Base-by-base conservation (phyloP, 345 rosid genomes). In the Luvunga scandens region DNA sequence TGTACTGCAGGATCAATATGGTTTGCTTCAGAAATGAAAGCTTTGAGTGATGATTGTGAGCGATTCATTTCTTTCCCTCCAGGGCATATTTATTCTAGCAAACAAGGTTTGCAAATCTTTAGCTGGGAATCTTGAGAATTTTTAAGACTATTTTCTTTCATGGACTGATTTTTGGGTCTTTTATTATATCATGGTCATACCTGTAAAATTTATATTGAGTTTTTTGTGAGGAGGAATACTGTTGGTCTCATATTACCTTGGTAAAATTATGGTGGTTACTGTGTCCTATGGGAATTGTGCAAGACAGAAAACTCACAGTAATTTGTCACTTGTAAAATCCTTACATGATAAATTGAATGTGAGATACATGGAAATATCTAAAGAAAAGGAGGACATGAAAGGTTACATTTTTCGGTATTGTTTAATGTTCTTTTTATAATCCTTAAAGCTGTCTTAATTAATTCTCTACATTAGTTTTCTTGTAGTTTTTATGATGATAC, bases 21-120 rank as follows among this genome's bases (percentile, higher is more conserved):
- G 97, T 93, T 93, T 88, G 95, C 97, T 83, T 93, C 97, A 22
- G 97, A 93, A 87, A 93, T 93, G 97, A 93, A 93, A 88, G 97
- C 97, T 71, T 84, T 93, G 79, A 88, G 92, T 80, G 97, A 93
- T 77, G 97, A 91, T 72, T 93, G 97, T 86, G 95, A 91, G 77
- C 88, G 79, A 81, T 93, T 93, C 84, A 86, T 89, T 66, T 83
- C 88, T 77, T 90, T 93, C 72, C 93, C 86, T 9, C 95, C 97
- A 4, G 93, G 95, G 55, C 94, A 93, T 76, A 82, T 91, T 76
- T 93, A 91, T 80, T 93, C 97, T n/a, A 93, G 97, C 88, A 93
- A 91, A 84, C 86, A 88, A 93, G 97, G 97, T 93, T 83, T 30
- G 90, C 42, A 61, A 57, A 57, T 62, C 66, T 45, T 73, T 63